Conservation (phyloP, 805 yeast species). For the Zygosaccharomyces kombuchaensis region DNA sequence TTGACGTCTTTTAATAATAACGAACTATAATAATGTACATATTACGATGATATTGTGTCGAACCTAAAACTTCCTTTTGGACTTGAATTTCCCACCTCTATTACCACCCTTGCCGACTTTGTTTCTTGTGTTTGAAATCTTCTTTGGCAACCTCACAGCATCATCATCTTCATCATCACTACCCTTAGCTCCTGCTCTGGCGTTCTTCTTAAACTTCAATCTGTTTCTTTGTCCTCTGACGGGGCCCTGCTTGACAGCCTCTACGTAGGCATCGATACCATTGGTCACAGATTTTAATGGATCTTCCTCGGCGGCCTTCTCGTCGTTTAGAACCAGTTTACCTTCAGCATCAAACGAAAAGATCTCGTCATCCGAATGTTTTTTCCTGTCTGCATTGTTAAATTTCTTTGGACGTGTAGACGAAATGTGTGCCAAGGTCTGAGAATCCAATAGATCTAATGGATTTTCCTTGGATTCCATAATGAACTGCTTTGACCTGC, state of each 20-base stretch:
- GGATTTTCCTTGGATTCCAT: conserved; percentile 75
- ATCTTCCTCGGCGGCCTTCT: conserved; percentile 40
- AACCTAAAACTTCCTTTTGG: conserved; percentile 25
- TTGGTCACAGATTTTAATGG: conserved; percentile 42
- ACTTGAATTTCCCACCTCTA: conserved; percentile 30
- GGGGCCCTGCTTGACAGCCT: conserved; percentile 90
- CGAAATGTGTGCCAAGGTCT: conserved; percentile 81
- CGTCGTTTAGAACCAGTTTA: conserved; percentile 34
- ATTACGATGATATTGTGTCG: conserved; percentile 1
- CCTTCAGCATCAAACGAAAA: conserved; percentile 36
- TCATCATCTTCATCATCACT: conserved; percentile 51
- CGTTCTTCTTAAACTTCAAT: conserved; percentile 75
- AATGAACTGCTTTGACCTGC: conserved; percentile 54
- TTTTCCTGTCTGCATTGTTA: conserved; percentile 40
- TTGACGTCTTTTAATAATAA: conserved; percentile 12
- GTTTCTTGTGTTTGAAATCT: conserved; percentile 20
- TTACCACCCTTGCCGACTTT: conserved; percentile 27
- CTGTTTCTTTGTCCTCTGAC: conserved; percentile 89
- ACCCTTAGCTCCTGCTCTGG: conserved; percentile 47
- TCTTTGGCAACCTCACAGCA: conserved; percentile 30
- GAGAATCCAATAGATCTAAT: conserved; percentile 80
- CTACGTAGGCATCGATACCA: conserved; percentile 88
- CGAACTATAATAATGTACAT: conserved; percentile 15
- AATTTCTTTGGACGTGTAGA: conserved; percentile 74
- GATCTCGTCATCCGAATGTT: conserved; percentile 25